A percentile compares a stretch with the other conserved stretches of the same genome.
These are phyloP conservation scores for Myxozyma udenii DNA, from an alignment of 805 yeast species.

Conservation along the genomic window DNA sequence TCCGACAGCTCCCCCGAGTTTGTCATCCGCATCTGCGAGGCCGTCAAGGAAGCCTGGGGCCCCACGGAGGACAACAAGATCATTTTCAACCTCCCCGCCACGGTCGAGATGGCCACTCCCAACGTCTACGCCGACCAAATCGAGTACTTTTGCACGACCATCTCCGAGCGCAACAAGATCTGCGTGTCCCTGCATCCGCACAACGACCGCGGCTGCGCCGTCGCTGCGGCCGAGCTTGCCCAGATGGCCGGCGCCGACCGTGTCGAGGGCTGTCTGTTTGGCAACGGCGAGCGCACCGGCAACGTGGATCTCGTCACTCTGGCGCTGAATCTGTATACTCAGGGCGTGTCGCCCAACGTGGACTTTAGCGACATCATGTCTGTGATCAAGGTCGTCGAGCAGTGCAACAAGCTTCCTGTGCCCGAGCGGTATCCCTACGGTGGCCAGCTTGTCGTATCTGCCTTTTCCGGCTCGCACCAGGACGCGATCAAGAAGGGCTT, in stretches of 20 bases:
- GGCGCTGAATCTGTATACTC: slow-evolving; percentile 74
- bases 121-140: slow-evolving; percentile 82
- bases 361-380: slow-evolving; percentile 68
- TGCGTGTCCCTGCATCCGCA: slow-evolving; percentile 79
- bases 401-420: slow-evolving; percentile 76
- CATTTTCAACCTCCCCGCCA: slow-evolving; percentile 79
- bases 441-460: slow-evolving; percentile 78
- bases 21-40: slow-evolving; percentile 65
- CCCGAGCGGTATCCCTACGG: slow-evolving; percentile 80
- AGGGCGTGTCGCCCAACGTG: slow-evolving; percentile 66
- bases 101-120: slow-evolving; percentile 79
- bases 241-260: slow-evolving; percentile 84
- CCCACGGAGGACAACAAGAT: slow-evolving; percentile 65
- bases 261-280: slow-evolving; percentile 81
- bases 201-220: slow-evolving; percentile 83
- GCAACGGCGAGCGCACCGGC: slow-evolving; percentile 86
- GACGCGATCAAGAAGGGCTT: slow-evolving; percentile 87
- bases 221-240: slow-evolving; percentile 83
- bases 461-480: slow-evolving; percentile 83
- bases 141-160: slow-evolving; percentile 63
- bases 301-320: slow-evolving; percentile 78
- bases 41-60: slow-evolving; percentile 71
- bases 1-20: slow-evolving; percentile 66
- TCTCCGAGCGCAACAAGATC: slow-evolving; percentile 64
- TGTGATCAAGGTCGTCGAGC: slow-evolving; percentile 69